Evolutionary conservation across 75 land plant species (phyloP), one percentile per base, ranked within the genome.

Genomic region (Pinus tabuliformis): DNA sequence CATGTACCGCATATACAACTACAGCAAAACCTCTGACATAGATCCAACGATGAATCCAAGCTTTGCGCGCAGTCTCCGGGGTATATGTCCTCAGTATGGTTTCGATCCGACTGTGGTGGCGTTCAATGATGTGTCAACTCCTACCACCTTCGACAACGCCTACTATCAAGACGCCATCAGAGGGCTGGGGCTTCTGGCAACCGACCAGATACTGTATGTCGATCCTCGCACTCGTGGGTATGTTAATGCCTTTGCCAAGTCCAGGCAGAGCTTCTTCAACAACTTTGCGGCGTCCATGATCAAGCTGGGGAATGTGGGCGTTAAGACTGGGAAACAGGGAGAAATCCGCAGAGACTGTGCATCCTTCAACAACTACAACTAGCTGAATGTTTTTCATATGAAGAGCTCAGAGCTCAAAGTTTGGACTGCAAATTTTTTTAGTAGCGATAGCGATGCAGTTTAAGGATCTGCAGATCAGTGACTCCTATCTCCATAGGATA

Each of bases 91-190:
- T 20, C 11, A 5, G 9, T 18, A 60, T 20, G 75, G 36, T 13
- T 21, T 59, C 58, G 75, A 71, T 30, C 37, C 73, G 1, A 70
- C 70, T 22, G 65, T 78, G 30, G 77, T 79, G 16, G 75, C 73
- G 33, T 75, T 88, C 42, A 75, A 78, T 37, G 93, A 89, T 72
- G 42, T 74, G 14, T 78, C 68, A 36, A 78, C 84, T 18, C 82
- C 89, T 12, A 75, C 30, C 22, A 56, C 22, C 30, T 86, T 91
- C 62, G 93, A 91, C 79, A 87, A 78, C 24, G 81, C 75, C 15
- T 87, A 78, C 59, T 86, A 71, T 78, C 26, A 58, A 58, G 76
- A 86, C 42, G 60, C 82, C 30, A 63, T 76, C 58, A 75, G 7
- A 13, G 75, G 79, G 16, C 28, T 52, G 5, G 89, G 82, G 0